Percentiles rank a stretch among this genome's conserved stretches.
Evolutionary conservation across 2,329 filamentous ascomycete genomes (phyloP).

Genomic region (Dothideomycetes sp.): DNA sequence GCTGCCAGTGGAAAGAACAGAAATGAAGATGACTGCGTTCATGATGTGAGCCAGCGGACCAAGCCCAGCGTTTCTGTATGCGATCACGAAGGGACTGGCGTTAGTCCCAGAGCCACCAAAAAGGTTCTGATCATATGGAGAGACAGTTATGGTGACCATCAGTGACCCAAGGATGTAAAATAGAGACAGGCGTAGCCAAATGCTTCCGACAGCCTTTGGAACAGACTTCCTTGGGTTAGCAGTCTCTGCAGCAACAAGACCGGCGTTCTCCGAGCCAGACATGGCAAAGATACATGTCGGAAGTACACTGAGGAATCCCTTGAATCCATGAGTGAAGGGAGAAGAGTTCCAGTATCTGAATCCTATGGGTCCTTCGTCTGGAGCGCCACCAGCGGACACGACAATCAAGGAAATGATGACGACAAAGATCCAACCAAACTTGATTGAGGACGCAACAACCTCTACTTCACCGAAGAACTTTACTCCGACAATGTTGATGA

Average conservation of each 20-base stretch:
- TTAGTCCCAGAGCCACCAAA: constrained; percentile 20
- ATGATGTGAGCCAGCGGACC: constrained; percentile 34
- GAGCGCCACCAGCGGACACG: constrained; percentile 37
- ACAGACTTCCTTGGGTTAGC: constrained; percentile 54
- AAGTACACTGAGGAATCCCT: constrained; percentile 27
- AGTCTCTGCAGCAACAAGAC: constrained; percentile 54
- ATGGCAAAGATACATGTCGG: constrained; percentile 21
- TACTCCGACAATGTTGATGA: constrained; percentile 33
- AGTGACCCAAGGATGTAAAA: constrained; percentile 29
- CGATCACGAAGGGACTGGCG: constrained; percentile 52
- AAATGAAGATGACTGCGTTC: constrained; percentile 38
- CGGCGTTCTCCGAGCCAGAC: constrained; percentile 43
- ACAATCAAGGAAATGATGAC: constrained; percentile 39
- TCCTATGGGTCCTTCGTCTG: constrained; percentile 29
- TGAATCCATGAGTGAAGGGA: constrained; percentile 26
- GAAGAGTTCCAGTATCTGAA: constrained; percentile 32
- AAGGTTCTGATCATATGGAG: constrained; percentile 15
- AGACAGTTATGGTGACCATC: constrained; percentile 9
- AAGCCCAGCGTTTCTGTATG: constrained; percentile 16
- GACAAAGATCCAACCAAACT: constrained; percentile 40
- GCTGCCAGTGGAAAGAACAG: constrained; percentile 33
- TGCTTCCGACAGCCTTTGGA: constrained; percentile 41
- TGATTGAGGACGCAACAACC: constrained; percentile 39
- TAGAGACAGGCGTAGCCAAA: constrained; percentile 33
- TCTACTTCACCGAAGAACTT: constrained; percentile 41